Percentiles rank a stretch among this genome's conserved stretches.
Evolutionary conservation across 2,329 filamentous ascomycete species (phyloP).

Genomic region (Trichoderma guizhouense): DNA sequence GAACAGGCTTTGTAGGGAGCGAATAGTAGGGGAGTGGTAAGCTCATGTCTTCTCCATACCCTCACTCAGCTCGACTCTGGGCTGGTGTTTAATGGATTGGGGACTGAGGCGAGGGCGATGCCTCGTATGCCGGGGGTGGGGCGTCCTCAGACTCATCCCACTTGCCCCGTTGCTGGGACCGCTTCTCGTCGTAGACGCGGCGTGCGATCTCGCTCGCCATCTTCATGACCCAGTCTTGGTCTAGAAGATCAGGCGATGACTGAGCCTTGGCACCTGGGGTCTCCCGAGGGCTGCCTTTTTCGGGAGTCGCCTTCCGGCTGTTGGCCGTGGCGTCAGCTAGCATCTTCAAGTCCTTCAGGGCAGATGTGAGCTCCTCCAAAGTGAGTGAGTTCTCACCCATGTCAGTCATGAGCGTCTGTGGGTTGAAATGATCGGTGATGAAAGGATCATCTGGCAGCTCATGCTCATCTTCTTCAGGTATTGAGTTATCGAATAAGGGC

Average conservation of each 20-base stretch:
- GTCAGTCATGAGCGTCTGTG: slow-evolving; percentile 27
- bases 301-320: slow-evolving; percentile 5
- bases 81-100: slow-evolving; percentile 17
- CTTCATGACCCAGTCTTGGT: slow-evolving; percentile 86
- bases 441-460: slow-evolving; percentile 43
- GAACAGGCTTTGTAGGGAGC: slow-evolving; percentile 10
- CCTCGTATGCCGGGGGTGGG: slow-evolving; percentile 62
- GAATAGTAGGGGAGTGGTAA: slow-evolving; percentile 11
- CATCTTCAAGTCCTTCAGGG: slow-evolving; percentile 23
- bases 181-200: slow-evolving; percentile 84
- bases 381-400: slow-evolving; percentile 20
- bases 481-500: slow-evolving; percentile 52
- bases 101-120: slow-evolving; percentile 39
- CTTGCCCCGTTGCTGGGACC: slow-evolving; percentile 34
- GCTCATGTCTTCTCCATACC: slow-evolving; percentile 14
- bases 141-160: slow-evolving; percentile 53
- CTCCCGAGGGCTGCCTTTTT: slow-evolving; percentile 27
- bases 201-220: slow-evolving; percentile 90
- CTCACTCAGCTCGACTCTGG: not conserved
- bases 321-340: slow-evolving; percentile 17
- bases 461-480: slow-evolving; percentile 57
- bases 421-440: slow-evolving; percentile 29
- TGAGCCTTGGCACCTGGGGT: slow-evolving; percentile 10
- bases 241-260: slow-evolving; percentile 57
- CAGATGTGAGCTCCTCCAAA: slow-evolving; percentile 26